Percentiles rank a stretch among this genome's conserved stretches.
Conservation (phyloP, 2,329 filamentous ascomycete genomes). For the Dactylellina drechsleri region DNA sequence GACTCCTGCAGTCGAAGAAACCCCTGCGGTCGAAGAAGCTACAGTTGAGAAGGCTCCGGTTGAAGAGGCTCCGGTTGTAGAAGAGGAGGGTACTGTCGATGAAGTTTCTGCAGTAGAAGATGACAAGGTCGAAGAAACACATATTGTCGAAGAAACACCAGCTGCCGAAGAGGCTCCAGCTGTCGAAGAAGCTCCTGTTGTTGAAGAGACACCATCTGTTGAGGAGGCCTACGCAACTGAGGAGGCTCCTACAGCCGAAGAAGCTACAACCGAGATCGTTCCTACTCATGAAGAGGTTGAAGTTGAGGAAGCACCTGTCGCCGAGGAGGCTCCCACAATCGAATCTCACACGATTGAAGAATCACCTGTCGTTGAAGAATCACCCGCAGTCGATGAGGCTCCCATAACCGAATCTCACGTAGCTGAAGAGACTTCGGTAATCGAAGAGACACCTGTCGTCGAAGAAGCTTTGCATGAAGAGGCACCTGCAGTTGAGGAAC, state of each 20-base stretch:
- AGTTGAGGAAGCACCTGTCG: background rate
- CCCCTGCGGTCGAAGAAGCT: background rate
- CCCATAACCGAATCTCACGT: background rate
- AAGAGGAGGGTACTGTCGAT: background rate
- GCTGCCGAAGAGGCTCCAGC: background rate
- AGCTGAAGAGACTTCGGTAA: too few relatives aligned
- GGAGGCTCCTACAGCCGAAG: conserved; percentile 9
- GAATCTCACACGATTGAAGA: background rate
- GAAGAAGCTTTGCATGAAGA: too few relatives aligned
- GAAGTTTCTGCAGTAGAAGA: background rate
- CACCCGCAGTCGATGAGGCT: background rate
- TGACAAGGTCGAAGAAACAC: background rate
- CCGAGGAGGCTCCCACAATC: background rate
- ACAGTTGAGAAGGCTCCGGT: background rate
- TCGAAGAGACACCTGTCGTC: too few relatives aligned
- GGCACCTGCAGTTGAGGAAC: too few relatives aligned
- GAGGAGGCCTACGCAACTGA: conserved; percentile 2
- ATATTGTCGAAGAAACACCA: background rate
- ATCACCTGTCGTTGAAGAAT: background rate
- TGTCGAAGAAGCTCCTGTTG: conserved; percentile 8
- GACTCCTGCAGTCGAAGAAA: conserved; percentile 2
- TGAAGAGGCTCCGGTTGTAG: conserved; percentile 10
- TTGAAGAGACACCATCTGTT: background rate
- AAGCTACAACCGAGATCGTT: background rate
- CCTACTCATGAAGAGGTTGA: background rate